A percentile compares a stretch with the other conserved stretches of the same genome.
phyloP scores from a whole-genome alignment of 805 yeast genomes.

The Cyberlindnera misumaiensis region DNA sequence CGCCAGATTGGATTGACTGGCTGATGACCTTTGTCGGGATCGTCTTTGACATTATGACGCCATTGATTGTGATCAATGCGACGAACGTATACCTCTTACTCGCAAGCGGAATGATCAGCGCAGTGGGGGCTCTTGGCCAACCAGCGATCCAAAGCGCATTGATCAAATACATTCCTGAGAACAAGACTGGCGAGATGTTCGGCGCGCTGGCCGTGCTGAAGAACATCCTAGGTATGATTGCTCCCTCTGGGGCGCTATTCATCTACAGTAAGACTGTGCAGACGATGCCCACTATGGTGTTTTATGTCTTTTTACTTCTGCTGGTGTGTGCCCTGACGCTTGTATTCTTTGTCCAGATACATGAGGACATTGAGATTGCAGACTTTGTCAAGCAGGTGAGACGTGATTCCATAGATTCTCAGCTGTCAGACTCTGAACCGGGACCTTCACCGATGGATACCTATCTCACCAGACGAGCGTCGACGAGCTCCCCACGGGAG shows the following conservation, averaged over 20 bases:
- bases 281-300: conserved; percentile 31
- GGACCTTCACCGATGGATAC: no score
- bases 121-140: conserved; percentile 43
- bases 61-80: conserved; percentile 29
- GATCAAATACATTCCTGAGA: conserved; percentile 53
- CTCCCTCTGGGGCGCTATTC: conserved; percentile 42
- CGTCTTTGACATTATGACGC: conserved; percentile 32
- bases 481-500: not conserved
- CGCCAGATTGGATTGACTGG: conserved; percentile 50
- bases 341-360: conserved; percentile 5
- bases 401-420: no score
- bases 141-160: conserved; percentile 57
- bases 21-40: conserved; percentile 28
- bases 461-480: not conserved
- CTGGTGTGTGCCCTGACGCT: conserved; percentile 1
- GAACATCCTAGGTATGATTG: conserved; percentile 38
- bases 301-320: conserved; percentile 17
- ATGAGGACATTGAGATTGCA: conserved; percentile 8
- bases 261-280: conserved; percentile 41
- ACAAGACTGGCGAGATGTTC: conserved; percentile 61
- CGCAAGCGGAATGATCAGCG: conserved; percentile 29
- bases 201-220: conserved; percentile 62
- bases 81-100: conserved; percentile 26
- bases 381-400: conserved; percentile 1
- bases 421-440: no score